Evolutionary conservation across 2,329 filamentous ascomycete species (phyloP), one percentile per base, ranked within the genome.

Genomic region (Pezicula rhizophila): DNA sequence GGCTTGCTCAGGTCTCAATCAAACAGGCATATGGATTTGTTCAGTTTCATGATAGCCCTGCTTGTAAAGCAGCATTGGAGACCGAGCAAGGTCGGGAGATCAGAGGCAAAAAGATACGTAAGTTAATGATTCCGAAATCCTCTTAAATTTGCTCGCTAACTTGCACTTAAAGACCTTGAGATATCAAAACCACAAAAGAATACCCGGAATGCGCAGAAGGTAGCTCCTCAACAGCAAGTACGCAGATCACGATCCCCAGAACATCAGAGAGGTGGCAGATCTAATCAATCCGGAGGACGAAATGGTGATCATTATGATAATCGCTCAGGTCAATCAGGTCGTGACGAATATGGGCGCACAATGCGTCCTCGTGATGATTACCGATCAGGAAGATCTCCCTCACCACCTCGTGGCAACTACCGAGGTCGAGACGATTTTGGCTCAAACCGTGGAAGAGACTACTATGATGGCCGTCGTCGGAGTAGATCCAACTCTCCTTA

Each of bases 1-100:
- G 84, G 52, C 74, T 99, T 42, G 92, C 91, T 2, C 93, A 99
- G 65, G 93, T 97, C 52, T 95, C 90, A 1, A 89, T 97, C 59
- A 97, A 97, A 68, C 90, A 93, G 57, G 91, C 91, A 1, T 97
- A 96, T 68, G 93, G 93, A 1, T 99, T 97, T 64, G 90, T 97
- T 33, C 93, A 97, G 65, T 99, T 95, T 57, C 78, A 96, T 56
- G 84, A 89, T 26, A 72, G 83, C 4, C 75, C 78, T 2, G 85
- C 92, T 61, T 95, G 90, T 55, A 75, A 79, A 49, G 75, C 76
- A 41, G 92, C 92, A 4, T 77, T 97, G 58, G 76, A 86, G 33
- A 77, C 77, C 33, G 82, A 96, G 52, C 89, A 97, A 67, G 89
- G 88, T 8, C 79, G 82, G 37, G 80, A 89, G 55, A 82, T 97